Conservation (phyloP, 2,329 filamentous ascomycete genomes). For the Pseudopithomyces chartarum region DNA sequence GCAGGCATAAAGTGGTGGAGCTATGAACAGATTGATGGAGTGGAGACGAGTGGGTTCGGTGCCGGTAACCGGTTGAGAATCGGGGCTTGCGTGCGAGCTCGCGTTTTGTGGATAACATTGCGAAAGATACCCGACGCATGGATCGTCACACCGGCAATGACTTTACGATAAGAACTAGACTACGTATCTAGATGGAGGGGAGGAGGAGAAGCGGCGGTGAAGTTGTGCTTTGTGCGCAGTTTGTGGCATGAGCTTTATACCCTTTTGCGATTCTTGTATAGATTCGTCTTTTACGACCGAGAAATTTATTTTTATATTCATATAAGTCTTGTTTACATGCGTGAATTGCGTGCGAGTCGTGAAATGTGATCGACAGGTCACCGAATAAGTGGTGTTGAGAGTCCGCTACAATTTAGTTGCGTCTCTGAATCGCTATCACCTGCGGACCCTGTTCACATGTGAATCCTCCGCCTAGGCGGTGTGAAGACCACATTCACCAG, state of each 20-base stretch:
- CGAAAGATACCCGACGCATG: conserved; percentile 6
- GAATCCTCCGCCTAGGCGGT: too few species aligned
- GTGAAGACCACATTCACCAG: too few species aligned
- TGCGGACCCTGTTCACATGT: too few species aligned
- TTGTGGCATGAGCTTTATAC: background rate
- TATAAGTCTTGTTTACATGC: too few species aligned
- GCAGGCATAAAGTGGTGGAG: background rate
- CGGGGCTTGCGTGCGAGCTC: background rate
- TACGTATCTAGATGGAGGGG: background rate
- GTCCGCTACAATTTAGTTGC: too few species aligned
- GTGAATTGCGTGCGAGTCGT: too few species aligned
- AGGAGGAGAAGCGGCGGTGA: too few species aligned
- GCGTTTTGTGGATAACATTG: conserved; percentile 1
- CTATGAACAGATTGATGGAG: background rate
- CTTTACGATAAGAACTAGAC: background rate
- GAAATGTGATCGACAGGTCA: too few species aligned
- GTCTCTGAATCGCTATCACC: too few species aligned
- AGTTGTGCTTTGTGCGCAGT: background rate
- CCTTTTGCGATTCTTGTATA: background rate
- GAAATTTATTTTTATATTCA: background rate
- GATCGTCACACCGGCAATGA: conserved; percentile 4
- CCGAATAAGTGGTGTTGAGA: too few species aligned
- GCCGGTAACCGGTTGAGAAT: background rate
- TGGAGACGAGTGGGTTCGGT: background rate
- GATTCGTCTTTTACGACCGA: background rate